Base-by-base conservation (phyloP, 1,284 basidiomycete species). In the Tylopilus sp. region DNA sequence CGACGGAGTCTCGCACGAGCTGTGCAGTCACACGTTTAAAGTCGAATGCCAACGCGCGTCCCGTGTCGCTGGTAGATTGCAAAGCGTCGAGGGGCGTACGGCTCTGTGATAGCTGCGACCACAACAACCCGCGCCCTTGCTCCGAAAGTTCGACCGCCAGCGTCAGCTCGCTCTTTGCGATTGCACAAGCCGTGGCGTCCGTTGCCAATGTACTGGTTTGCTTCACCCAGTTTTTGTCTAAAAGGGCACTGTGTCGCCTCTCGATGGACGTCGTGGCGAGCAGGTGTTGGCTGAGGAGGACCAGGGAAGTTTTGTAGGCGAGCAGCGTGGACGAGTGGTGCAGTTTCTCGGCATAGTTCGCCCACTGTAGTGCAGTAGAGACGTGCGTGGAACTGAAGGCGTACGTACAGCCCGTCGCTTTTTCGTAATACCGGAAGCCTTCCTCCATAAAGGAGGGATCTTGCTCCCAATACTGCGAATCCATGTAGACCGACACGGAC, bases 111-210 rank as follows among this genome's bases (percentile, higher is more conserved):
- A 65, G 36, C n/a, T 65, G 64, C 2, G 67, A 64, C 64, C 64
- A 65, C 33, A 65, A 24, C 8, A 69, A 40, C 10, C 67, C 67
- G 4, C 63, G 64, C 3, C 67, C 64, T 35, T 69, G 63, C 31
- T 69, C 64, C 11, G 65, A 65, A 31, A 65, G 54, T n/a, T 65
- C 65, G 7, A 68, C 52, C 3, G 65, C 64, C 22, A 65, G 26
- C 29, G 19, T 31, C 29, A 69, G 25, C 25, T 61, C 40, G 2
- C 56, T 64, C 28, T 5, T 42, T 1, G n/a, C 28, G n/a, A 69
- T 60, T 2, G 65, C 64, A 45, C 67, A 69, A 9, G 64, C 50
- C 4, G 67, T 37, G 17, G 67, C 64, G 42, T 69, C 46, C 31
- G 56, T 62, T 8, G 63, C 67, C 17, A 68, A 25, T 13, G 47